phyloP scores from a whole-genome alignment of 352 stramenopile species.

The Phytophthora nicotianae region DNA sequence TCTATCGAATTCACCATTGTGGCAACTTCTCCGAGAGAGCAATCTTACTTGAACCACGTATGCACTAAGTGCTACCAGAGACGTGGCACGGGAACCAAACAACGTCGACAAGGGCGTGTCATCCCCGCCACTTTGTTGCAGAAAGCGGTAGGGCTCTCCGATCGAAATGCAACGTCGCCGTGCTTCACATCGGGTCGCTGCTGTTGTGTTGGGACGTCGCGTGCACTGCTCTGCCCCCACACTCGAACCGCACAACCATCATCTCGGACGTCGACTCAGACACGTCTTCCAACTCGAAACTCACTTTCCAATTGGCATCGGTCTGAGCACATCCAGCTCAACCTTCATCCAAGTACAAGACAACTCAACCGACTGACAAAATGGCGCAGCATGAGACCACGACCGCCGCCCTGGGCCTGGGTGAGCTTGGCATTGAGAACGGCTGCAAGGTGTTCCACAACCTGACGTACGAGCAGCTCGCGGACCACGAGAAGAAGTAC shows the following conservation, averaged over 20 bases:
- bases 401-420: conserved; percentile 63
- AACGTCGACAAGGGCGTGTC: conserved; percentile 10
- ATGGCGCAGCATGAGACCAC: conserved; percentile 72
- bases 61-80: conserved; percentile 14
- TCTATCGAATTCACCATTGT: not conserved
- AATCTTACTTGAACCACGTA: conserved; percentile 1
- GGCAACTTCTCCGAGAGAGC: not conserved
- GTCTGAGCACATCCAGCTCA: conserved; percentile 15
- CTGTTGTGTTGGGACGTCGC: conserved; percentile 4
- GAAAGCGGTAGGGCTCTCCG: not conserved
- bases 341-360: conserved; percentile 3
- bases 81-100: not conserved
- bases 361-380: not conserved
- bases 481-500: conserved; percentile 94
- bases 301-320: conserved; percentile 44
- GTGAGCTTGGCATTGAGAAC: conserved; percentile 90
- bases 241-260: not conserved
- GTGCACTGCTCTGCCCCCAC: conserved; percentile 2
- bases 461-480: conserved; percentile 95
- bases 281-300: not conserved
- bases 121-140: conserved; percentile 3
- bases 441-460: conserved; percentile 94
- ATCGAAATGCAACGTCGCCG: conserved; percentile 14
- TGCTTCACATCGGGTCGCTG: conserved; percentile 8
- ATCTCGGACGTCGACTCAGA: not conserved